Evolutionary conservation across 1,139 yeast species (phyloP), one percentile per base, ranked within the genome.

Genomic region (Diutina ranongensis): DNA sequence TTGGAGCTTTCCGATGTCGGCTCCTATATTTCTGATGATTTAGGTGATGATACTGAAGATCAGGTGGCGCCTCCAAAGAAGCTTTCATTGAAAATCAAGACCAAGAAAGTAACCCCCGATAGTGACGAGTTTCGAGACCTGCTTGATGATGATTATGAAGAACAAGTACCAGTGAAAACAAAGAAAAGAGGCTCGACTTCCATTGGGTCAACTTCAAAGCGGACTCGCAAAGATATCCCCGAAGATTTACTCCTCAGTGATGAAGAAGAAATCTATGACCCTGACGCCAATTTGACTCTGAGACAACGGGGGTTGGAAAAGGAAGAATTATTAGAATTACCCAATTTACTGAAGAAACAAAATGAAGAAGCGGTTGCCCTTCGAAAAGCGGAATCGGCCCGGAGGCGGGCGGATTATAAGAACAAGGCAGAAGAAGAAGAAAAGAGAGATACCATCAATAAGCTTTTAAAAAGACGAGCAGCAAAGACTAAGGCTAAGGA

Each of bases 351-450:
- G 35, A 51, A 48, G 38, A 46, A 45, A 38, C 72, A 85, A 48
- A 82, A 95, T 0, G 96, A 82, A 49, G 96, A 92, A 58, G 95
- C 89, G 61, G 73, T 80, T 36, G 86, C 86, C 35, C 63, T 87
- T 49, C 73, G 88, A 40, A 80, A 88, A 51, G 89, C 94, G 1
- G 98, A 92, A 58, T 81, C 78, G 56, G 92, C 97, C 0, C 75
- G 98, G 54, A 78, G 89, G 60, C 74, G 98, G 52, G 84, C 84
- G 60, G 92, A 92, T 57, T 74, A 88, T 56, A 82, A 83, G 52
- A 89, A 82, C 55, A 82, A 83, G 63, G 78, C 83, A 51, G 66
- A 86, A 36, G 97, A 88, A 57, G 97, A 87, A 60, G 98, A 92
- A 61, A 92, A 92, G 60, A 77, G 82, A 55, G 97, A 88, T 53